Percentiles rank a stretch among this genome's conserved stretches.
These are phyloP conservation scores for Vitis amurensis DNA, from an alignment of 164 flowering plant genomes.

Conservation along the genomic window DNA sequence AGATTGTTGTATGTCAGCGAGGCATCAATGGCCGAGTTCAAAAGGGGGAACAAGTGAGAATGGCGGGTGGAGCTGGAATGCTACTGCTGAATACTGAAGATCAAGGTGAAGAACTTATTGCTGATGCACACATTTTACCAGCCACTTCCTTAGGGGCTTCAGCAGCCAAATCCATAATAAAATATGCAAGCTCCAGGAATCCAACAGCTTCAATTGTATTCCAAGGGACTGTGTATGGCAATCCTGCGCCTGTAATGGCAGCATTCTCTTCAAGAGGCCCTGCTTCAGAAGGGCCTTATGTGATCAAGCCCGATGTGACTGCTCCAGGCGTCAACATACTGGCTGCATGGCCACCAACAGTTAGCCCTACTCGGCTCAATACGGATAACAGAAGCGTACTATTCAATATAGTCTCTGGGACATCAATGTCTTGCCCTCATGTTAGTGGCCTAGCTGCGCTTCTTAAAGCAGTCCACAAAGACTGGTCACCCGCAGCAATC, in stretches of 20 bases:
- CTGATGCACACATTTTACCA: slow-evolving; percentile 62
- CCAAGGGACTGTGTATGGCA: slow-evolving; percentile 45
- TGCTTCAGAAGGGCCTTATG: slow-evolving; percentile 38
- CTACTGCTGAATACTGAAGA: slow-evolving; percentile 38
- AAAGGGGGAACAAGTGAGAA: slow-evolving; percentile 60
- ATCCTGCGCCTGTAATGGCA: slow-evolving; percentile 60
- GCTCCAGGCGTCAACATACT: slow-evolving; percentile 77
- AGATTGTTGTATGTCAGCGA: slow-evolving; percentile 61
- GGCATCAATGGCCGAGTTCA: slow-evolving; percentile 42
- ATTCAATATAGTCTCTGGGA: slow-evolving; percentile 71
- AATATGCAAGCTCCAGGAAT: slow-evolving; percentile 26
- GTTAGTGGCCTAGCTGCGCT: slow-evolving; percentile 71
- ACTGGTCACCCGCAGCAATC: slow-evolving; percentile 72
- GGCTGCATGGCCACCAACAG: slow-evolving; percentile 69
- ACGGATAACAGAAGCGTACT: slow-evolving; percentile 50
- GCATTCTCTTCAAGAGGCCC: slow-evolving; percentile 83
- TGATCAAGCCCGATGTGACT: slow-evolving; percentile 74
- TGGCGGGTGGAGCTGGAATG: slow-evolving; percentile 71
- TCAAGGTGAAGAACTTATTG: slow-evolving; percentile 63
- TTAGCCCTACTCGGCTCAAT: slow-evolving; percentile 39
- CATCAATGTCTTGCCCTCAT: slow-evolving; percentile 89
- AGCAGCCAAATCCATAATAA: slow-evolving; percentile 41
- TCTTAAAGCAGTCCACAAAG: slow-evolving; percentile 51
- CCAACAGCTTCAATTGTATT: slow-evolving; percentile 51
- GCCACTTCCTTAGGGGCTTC: slow-evolving; percentile 52